Conservation (phyloP, 2,329 filamentous ascomycete genomes). For the Alternaria ventricosa region DNA sequence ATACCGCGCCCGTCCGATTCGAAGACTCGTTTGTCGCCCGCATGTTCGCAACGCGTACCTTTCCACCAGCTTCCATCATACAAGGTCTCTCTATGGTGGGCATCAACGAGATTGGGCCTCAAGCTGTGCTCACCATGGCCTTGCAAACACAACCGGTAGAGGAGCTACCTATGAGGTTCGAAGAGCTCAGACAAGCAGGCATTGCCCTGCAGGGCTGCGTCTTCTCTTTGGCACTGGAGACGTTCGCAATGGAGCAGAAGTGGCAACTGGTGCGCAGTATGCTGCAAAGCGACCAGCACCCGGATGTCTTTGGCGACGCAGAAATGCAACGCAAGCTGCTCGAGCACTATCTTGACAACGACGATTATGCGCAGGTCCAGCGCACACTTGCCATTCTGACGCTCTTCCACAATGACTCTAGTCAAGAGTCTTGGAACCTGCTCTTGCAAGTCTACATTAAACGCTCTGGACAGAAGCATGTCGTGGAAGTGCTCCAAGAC, state of each 20-base stretch:
- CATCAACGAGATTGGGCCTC: constrained; percentile 73
- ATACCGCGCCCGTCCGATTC: constrained; percentile 54
- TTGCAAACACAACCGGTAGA: constrained; percentile 65
- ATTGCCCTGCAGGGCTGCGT: constrained; percentile 68
- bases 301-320: constrained; percentile 65
- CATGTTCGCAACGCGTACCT: constrained; percentile 79
- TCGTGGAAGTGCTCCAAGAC: constrained; percentile 52
- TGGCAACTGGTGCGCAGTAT: constrained; percentile 59
- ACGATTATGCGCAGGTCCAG: constrained; percentile 61
- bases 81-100: constrained; percentile 73
- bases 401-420: constrained; percentile 48
- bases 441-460: constrained; percentile 53
- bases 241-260: constrained; percentile 67
- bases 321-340: constrained; percentile 63
- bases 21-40: constrained; percentile 75
- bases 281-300: constrained; percentile 68
- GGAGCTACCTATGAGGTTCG: constrained; percentile 65
- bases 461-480: constrained; percentile 29
- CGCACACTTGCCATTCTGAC: constrained; percentile 63
- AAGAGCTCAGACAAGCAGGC: constrained; percentile 65
- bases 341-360: constrained; percentile 56
- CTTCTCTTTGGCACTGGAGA: constrained; percentile 70
- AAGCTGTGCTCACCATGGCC: constrained; percentile 79
- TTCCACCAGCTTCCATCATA: constrained; percentile 75
- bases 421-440: constrained; percentile 55